Base-by-base conservation (phyloP, 208 protist species). In the Borovskyia barvae region DNA sequence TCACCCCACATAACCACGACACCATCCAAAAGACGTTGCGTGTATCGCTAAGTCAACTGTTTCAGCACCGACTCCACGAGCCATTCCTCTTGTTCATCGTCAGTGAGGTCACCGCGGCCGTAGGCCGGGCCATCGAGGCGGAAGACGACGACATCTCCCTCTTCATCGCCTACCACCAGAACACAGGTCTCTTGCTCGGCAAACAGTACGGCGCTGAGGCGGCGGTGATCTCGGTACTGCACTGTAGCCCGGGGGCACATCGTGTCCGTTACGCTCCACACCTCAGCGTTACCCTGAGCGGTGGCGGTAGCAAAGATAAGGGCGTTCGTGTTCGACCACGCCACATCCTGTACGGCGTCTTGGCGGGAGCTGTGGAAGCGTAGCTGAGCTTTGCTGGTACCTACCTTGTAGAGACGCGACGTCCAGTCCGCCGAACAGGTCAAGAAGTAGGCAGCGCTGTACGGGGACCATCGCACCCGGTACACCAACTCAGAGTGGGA, bases 351-450 rank as follows among this genome's bases (percentile, higher is more conserved):
- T 39, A 98, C 88, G 11, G 84, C 88, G 45, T 97, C 82, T 49
- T 86, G 87, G 24, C 84, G 90, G 11, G 76, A 66, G 30, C 81
- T 87, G 41, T 97, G 87, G 61, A 98, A 97, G 4, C 69, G 80
- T 6, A 96, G 58, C 11, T 95, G 45, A 6, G 82, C 67, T 20
- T 68, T 29, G 5, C 56, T 43, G 8, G 72, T 72, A 20, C 95
- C 88, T 2, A 97, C 48, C 37, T 84, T 57, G 82, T 97, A 99
- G 17, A 98, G 74, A 26, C 87, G 82, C 29, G 97, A 77, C 48
- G 94, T 95, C 96, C 97, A 99, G 69, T 99, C 97, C n/a, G 96
- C 94, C 0, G 90, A 97, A 73, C 87, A 96, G 15, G 92, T 97
- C 28, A 98, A 69, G 66, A 99, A 98, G 49, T 88, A 93, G 17